These are phyloP conservation scores for Leishmania aethiopica DNA, from an alignment of 208 protist genomes.

Conservation along the genomic window DNA sequence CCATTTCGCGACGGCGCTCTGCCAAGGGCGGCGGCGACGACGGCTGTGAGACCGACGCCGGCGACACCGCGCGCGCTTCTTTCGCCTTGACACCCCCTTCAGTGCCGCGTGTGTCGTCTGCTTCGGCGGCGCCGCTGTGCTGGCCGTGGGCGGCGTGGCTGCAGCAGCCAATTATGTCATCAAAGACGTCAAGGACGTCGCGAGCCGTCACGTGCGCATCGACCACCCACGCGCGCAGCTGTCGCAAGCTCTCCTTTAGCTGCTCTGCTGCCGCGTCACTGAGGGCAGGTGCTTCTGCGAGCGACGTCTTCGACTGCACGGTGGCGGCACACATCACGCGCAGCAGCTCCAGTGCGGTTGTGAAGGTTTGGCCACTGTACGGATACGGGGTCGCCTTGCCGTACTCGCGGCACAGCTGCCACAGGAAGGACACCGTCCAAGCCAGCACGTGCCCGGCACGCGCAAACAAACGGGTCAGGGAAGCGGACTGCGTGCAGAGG, in stretches of 20 bases:
- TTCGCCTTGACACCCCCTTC: not conserved
- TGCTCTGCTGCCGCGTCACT: slow-evolving; percentile 10
- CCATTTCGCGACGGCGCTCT: not conserved
- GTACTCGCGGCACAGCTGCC: slow-evolving; percentile 71
- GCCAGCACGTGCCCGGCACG: slow-evolving; percentile 52
- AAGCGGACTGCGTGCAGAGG: slow-evolving; percentile 53
- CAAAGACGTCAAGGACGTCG: slow-evolving; percentile 28
- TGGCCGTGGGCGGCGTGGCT: not conserved
- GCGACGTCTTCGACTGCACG: not conserved
- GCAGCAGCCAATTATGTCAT: slow-evolving; percentile 14
- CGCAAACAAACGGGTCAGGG: slow-evolving; percentile 52
- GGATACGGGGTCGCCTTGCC: slow-evolving; percentile 35
- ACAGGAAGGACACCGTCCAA: slow-evolving; percentile 67
- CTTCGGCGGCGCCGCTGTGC: not conserved
- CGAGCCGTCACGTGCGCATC: slow-evolving; percentile 31
- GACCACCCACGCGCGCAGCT: slow-evolving; percentile 31
- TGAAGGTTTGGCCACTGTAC: slow-evolving; percentile 70
- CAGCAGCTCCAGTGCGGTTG: slow-evolving; percentile 42
- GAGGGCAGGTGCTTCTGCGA: not conserved
- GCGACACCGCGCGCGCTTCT: not conserved
- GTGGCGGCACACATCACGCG: slow-evolving; percentile 27
- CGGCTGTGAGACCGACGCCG: not conserved
- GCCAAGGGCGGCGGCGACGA: not conserved
- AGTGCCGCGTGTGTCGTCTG: not conserved
- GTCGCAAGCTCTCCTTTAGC: slow-evolving; percentile 23